Evolutionary conservation across 176 grass and related monocot species (phyloP).

Genomic region (Musa schizocarpa): DNA sequence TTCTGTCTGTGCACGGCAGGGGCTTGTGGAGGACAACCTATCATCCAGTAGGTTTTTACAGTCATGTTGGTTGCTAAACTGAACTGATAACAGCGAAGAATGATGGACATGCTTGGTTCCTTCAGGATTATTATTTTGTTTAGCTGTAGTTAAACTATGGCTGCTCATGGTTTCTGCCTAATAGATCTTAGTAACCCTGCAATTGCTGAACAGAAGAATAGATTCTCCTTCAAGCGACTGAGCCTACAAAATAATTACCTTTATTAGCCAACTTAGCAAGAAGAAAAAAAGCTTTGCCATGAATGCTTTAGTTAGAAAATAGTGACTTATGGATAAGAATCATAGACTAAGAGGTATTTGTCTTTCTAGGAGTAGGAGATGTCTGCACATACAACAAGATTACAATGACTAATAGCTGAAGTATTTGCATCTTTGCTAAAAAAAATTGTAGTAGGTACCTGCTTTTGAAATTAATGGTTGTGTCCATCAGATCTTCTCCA

Average conservation of each 20-base stretch:
- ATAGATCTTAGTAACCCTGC: neutral
- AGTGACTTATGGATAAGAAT: neutral
- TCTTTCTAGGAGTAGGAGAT: too few relatives aligned
- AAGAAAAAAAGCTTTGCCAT: neutral
- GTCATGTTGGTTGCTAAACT: slow-evolving; percentile 25
- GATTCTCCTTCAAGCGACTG: neutral
- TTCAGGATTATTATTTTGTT: slow-evolving; percentile 31
- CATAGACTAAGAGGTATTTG: neutral
- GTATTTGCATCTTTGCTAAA: neutral
- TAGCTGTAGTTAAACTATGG: slow-evolving; percentile 32
- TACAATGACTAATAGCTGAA: neutral
- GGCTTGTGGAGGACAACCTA: slow-evolving; percentile 39
- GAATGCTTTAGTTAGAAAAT: neutral
- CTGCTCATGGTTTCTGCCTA: slow-evolving; percentile 38
- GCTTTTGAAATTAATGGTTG: neutral
- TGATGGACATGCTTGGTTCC: slow-evolving; percentile 32
- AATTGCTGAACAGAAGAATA: neutral
- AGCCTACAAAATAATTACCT: neutral
- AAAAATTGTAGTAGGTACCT: neutral
- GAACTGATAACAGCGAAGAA: slow-evolving; percentile 26
- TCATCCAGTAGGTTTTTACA: slow-evolving; percentile 5
- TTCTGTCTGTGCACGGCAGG: slow-evolving; percentile 33
- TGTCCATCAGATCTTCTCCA: neutral
- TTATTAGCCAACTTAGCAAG: neutral
- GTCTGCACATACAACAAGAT: neutral